Evolutionary conservation across 768 basidiomycete genomes (phyloP).

Genomic region (Lepiota brunneoincarnata): DNA sequence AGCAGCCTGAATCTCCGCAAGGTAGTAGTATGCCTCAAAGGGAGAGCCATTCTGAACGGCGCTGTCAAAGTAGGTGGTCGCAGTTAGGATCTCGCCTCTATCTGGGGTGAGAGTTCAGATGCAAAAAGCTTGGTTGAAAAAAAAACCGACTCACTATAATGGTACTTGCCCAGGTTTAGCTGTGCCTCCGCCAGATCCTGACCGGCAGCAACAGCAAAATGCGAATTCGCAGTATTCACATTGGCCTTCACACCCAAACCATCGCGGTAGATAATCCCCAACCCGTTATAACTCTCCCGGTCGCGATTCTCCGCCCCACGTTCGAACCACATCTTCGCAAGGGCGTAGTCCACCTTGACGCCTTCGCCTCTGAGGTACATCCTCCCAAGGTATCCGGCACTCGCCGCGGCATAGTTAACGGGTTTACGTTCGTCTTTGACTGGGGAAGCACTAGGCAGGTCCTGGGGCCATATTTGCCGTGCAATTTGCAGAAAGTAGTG

Average conservation of each 20-base stretch:
- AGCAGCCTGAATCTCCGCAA: conserved; percentile 76
- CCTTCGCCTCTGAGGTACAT: conserved; percentile 97
- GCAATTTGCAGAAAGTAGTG: conserved; percentile 86
- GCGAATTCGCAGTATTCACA: conserved; percentile 52
- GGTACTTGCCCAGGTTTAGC: conserved; percentile 83
- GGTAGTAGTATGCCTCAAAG: conserved; percentile 93
- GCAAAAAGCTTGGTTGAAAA: background rate
- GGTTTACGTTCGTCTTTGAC: conserved; percentile 52
- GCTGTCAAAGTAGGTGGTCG: conserved; percentile 75
- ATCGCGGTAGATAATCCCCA: conserved; percentile 92
- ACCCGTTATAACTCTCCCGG: conserved; percentile 82
- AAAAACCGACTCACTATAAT: conserved; percentile 41
- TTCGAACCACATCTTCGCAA: conserved; percentile 94
- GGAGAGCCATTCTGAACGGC: conserved; percentile 87
- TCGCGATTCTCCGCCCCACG: conserved; percentile 80
- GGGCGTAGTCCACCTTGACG: conserved; percentile 66
- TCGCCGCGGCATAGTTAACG: conserved; percentile 66
- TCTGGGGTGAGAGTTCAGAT: conserved; percentile 42
- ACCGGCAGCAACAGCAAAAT: conserved; percentile 78
- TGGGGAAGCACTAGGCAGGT: conserved; percentile 56
- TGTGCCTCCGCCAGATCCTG: conserved; percentile 92
- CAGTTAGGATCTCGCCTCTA: conserved; percentile 62
- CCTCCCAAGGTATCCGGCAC: conserved; percentile 86
- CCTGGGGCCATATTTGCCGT: conserved; percentile 84
- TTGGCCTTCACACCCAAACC: conserved; percentile 74